Percentiles rank a stretch among this genome's conserved stretches.
Conservation (phyloP, 2,329 filamentous ascomycete genomes). For the Colletotrichum tropicale region DNA sequence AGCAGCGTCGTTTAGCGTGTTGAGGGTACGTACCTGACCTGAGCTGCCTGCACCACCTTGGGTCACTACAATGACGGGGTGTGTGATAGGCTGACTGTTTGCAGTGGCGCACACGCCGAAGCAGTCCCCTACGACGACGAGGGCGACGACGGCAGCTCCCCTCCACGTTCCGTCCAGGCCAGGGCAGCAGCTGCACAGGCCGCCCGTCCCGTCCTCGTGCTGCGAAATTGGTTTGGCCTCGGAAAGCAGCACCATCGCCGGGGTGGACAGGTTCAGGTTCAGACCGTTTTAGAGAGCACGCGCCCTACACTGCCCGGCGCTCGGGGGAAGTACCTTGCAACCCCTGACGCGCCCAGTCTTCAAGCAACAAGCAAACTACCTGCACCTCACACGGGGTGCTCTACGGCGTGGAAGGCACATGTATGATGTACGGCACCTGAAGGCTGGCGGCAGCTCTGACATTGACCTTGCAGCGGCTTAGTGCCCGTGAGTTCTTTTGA, state of each 20-base stretch:
- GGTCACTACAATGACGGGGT: neutral
- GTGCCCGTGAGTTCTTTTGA: neutral
- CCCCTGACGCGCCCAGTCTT: slow-evolving; percentile 9
- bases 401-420: neutral
- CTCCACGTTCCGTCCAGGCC: neutral
- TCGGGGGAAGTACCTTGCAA: slow-evolving; percentile 8
- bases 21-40: neutral
- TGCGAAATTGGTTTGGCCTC: neutral
- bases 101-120: neutral
- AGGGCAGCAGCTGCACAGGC: neutral
- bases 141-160: neutral
- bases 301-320: neutral
- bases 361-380: neutral
- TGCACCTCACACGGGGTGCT: neutral
- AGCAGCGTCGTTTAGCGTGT: neutral
- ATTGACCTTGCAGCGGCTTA: neutral
- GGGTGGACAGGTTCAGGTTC: neutral
- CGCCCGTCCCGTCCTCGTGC: neutral
- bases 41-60: neutral
- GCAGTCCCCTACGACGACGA: neutral
- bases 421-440: neutral
- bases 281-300: neutral
- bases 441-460: neutral
- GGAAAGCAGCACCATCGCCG: neutral
- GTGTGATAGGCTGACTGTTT: neutral